Evolutionary conservation across 352 stramenopile species (phyloP).

Genomic region (Phytopythium chamaehyphon): DNA sequence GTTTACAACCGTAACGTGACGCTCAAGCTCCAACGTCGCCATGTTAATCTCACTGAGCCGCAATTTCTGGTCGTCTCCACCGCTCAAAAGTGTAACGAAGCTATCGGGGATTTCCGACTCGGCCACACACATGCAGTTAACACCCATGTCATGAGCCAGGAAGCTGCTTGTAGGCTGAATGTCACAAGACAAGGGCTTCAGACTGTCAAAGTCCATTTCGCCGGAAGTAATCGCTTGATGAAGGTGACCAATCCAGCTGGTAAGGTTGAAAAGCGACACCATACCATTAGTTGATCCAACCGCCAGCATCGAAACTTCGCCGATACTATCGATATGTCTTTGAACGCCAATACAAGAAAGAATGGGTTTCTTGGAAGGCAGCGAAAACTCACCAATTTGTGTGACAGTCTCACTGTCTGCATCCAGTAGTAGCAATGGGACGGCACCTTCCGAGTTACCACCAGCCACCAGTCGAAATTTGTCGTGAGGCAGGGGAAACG

Average conservation of each 20-base stretch:
- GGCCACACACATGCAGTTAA: constrained; percentile 57
- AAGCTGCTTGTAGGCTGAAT: constrained; percentile 47
- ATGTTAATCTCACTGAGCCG: constrained; percentile 34
- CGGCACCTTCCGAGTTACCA: constrained; percentile 73
- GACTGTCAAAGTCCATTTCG: constrained; percentile 11
- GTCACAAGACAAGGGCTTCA: constrained; percentile 23
- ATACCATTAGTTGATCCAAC: constrained; percentile 80
- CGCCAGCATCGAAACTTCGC: constrained; percentile 37
- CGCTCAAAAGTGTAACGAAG: constrained; percentile 62
- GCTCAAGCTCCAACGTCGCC: constrained; percentile 25
- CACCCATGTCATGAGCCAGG: constrained; percentile 80
- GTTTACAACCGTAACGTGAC: constrained; percentile 40
- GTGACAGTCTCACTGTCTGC: constrained; percentile 18
- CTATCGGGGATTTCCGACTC: constrained; percentile 9
- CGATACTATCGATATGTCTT: constrained; percentile 4
- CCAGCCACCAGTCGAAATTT: constrained; percentile 51
- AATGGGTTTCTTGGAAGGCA: constrained; percentile 73
- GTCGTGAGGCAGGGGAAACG: constrained; percentile 43
- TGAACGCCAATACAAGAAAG: constrained; percentile 59
- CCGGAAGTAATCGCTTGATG: neutral
- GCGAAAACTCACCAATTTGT: constrained; percentile 50
- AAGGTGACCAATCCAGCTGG: constrained; percentile 19
- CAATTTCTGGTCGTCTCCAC: constrained; percentile 80
- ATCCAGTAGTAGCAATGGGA: constrained; percentile 63
- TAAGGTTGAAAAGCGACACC: constrained; percentile 73